These are phyloP conservation scores for Stentor roeselii DNA, from an alignment of 73 alveolate genomes.

Conservation along the genomic window DNA sequence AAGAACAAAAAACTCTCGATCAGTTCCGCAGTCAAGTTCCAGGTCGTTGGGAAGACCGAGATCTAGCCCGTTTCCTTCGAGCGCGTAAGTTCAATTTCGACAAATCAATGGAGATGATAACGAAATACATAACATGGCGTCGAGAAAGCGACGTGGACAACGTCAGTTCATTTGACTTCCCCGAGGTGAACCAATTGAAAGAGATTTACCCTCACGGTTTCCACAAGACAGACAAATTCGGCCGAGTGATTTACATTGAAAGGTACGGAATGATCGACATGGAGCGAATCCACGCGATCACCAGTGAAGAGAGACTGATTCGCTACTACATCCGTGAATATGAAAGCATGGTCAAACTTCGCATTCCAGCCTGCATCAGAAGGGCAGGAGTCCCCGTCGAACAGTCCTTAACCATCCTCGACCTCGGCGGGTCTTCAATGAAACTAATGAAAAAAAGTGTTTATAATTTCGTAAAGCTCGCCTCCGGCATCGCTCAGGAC, in stretches of 20 bases:
- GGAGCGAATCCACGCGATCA: constrained; percentile 47
- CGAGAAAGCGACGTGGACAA: constrained; percentile 60
- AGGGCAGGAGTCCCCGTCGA: constrained; percentile 53
- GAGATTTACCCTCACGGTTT: constrained; percentile 69
- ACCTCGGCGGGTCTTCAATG: constrained; percentile 64
- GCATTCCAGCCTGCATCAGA: constrained; percentile 70
- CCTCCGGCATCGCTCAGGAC: constrained; percentile 75
- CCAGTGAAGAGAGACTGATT: constrained; percentile 61
- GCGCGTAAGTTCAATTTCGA: constrained; percentile 79
- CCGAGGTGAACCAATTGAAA: constrained; percentile 35
- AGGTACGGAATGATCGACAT: constrained; percentile 50
- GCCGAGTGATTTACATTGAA: constrained; percentile 76
- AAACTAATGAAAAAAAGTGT: constrained; percentile 57
- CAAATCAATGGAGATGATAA: constrained; percentile 68
- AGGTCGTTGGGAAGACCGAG: constrained; percentile 51
- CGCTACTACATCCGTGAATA: constrained; percentile 66
- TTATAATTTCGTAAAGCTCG: constrained; percentile 53
- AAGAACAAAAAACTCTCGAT: neutral
- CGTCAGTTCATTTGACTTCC: constrained; percentile 39
- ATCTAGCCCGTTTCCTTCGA: constrained; percentile 66
- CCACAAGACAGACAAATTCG: constrained; percentile 67
- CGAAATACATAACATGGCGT: constrained; percentile 70
- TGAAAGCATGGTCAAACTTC: constrained; percentile 56
- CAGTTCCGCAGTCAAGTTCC: neutral
- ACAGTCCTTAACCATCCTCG: constrained; percentile 54